Percentiles rank a stretch among this genome's conserved stretches.
Evolutionary conservation across 768 basidiomycete genomes (phyloP).

Genomic region (Exsudoporus frostii): DNA sequence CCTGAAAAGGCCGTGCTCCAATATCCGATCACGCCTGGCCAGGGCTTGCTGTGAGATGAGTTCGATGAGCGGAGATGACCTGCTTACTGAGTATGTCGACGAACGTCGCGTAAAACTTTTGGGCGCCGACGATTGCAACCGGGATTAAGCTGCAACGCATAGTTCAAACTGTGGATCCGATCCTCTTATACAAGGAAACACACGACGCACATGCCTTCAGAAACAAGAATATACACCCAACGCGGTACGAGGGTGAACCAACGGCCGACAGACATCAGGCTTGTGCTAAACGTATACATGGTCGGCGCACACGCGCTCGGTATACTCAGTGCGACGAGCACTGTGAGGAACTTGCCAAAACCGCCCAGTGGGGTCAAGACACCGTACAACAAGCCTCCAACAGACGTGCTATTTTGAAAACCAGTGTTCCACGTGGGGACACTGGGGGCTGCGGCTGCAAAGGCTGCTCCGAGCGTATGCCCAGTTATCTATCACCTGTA

Average conservation of each 20-base stretch:
- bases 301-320: slow-evolving; percentile 56
- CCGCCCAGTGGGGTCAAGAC: slow-evolving; percentile 38
- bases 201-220: slow-evolving; percentile 40
- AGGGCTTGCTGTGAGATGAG: slow-evolving; percentile 15
- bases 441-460: slow-evolving; percentile 39
- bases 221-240: slow-evolving; percentile 45
- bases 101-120: slow-evolving; percentile 43
- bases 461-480: slow-evolving; percentile 45
- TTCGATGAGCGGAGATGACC: not conserved
- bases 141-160: slow-evolving; percentile 38
- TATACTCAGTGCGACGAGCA: slow-evolving; percentile 51
- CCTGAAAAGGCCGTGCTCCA: slow-evolving; percentile 38
- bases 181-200: not conserved
- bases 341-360: slow-evolving; percentile 47
- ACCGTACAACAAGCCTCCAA: slow-evolving; percentile 43
- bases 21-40: slow-evolving; percentile 42
- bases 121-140: slow-evolving; percentile 45
- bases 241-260: slow-evolving; percentile 40
- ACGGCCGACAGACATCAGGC: slow-evolving; percentile 38
- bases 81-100: slow-evolving; percentile 38
- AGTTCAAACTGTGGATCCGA: not conserved
- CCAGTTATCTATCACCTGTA: slow-evolving; percentile 31
- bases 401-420: slow-evolving; percentile 40
- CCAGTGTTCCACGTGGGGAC: slow-evolving; percentile 40
- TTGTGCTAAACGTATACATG: slow-evolving; percentile 54